These are phyloP conservation scores for Nicotiana tabacum DNA, from an alignment of 257 asterid species.

Conservation along the genomic window DNA sequence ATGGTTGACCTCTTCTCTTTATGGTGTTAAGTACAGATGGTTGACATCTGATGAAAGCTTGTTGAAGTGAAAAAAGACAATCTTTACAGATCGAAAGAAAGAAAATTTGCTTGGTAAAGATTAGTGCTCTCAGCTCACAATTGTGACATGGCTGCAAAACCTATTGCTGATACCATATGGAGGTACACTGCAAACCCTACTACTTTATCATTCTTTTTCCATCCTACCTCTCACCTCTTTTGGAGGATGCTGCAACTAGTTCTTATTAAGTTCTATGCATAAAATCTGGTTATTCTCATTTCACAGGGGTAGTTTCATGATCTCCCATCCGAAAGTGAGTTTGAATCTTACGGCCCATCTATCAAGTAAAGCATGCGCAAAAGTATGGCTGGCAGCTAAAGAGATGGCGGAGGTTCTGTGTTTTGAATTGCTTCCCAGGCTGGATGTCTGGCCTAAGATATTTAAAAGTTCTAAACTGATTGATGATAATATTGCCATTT, in stretches of 20 bases:
- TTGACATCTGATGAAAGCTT: neutral
- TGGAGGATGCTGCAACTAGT: neutral
- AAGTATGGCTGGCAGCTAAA: conserved; percentile 16
- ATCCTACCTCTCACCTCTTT: neutral
- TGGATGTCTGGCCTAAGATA: conserved; percentile 20
- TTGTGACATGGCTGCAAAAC: conserved; percentile 14
- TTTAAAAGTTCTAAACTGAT: conserved; percentile 12
- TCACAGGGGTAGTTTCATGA: conserved; percentile 21
- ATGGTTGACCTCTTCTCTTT: neutral
- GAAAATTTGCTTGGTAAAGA: neutral
- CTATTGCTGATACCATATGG: conserved; percentile 18
- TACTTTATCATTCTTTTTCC: neutral
- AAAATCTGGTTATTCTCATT: neutral
- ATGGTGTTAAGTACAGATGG: neutral
- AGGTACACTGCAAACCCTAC: neutral
- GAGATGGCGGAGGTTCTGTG: conserved; percentile 11
- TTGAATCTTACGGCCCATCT: conserved; percentile 18
- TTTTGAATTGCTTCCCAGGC: conserved; percentile 19
- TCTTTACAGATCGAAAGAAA: neutral
- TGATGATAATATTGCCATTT: conserved; percentile 20
- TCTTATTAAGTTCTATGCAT: neutral
- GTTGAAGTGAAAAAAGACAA: neutral
- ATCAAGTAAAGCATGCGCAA: conserved; percentile 11
- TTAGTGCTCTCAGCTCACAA: neutral
- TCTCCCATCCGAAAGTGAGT: conserved; percentile 10